Evolutionary conservation across 2,329 filamentous ascomycete species (phyloP).

Genomic region (Pyrenophora tritici-repentis): DNA sequence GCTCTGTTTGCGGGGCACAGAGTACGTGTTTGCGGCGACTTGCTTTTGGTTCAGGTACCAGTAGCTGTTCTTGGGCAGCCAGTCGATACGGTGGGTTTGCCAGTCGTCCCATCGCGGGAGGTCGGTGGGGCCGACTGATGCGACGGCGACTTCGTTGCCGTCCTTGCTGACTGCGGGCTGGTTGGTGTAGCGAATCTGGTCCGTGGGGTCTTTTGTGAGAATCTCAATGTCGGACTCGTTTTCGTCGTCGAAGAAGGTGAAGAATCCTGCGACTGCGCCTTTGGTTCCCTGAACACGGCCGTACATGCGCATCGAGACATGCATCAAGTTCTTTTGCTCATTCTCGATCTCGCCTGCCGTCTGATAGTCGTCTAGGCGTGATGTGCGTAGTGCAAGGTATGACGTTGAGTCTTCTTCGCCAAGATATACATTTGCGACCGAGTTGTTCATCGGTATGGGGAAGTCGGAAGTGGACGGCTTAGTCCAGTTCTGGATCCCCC

Average conservation of each 20-base stretch:
- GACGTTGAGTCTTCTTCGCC: constrained; percentile 43
- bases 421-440: constrained; percentile 55
- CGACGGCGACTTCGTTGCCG: constrained; percentile 52
- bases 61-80: constrained; percentile 58
- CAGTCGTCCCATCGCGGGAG: constrained; percentile 60
- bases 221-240: constrained; percentile 62
- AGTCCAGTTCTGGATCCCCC: constrained; percentile 53
- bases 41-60: constrained; percentile 62
- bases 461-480: constrained; percentile 45
- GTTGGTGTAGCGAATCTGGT: constrained; percentile 61
- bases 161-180: constrained; percentile 59
- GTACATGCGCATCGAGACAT: constrained; percentile 55
- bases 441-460: constrained; percentile 54
- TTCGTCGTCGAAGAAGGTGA: constrained; percentile 54
- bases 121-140: constrained; percentile 56
- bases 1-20: constrained; percentile 59
- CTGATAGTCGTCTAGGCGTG: constrained; percentile 50
- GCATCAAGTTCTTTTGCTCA: constrained; percentile 51
- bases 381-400: constrained; percentile 55
- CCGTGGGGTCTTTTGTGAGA: constrained; percentile 53
- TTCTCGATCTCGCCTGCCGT: constrained; percentile 57
- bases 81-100: constrained; percentile 65
- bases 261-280: constrained; percentile 62
- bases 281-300: constrained; percentile 52
- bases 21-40: constrained; percentile 59